Base-by-base conservation (phyloP, 2,329 filamentous ascomycete species). In the Ascochyta clinopodiicola region DNA sequence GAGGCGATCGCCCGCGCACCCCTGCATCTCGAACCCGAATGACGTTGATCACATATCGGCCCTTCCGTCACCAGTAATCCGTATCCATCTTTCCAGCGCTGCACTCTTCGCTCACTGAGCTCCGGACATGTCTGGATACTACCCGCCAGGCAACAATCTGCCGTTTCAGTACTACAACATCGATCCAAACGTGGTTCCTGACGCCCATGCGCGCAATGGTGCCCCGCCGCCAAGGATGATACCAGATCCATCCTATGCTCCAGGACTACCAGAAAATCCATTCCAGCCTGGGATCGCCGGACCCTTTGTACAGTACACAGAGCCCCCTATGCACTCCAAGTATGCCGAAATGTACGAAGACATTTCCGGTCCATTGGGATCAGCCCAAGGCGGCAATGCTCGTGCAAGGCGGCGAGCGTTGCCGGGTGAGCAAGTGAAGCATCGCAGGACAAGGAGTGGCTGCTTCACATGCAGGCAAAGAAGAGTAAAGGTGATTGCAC, bases 391-490 rank as follows among this genome's bases (percentile, higher is more conserved):
- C 56, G 62, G 57, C 47, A 69, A 68, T 58, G 56, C 62, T 51
- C 67, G 73, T 39, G 58, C 67, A 27, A 65, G 71, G 50, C 67
- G 72, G 48, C 68, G 74, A 38, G 55, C 68, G 22, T 63, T 64
- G 12, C 68, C 73, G 21, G 72, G 71, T 10, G 90, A 96, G 59
- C 88, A 90, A 69, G 89, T 96, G 64, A 98, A 98, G 77, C 94
- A 98, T 74, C 89, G 93, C 59, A 87, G 95, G 64, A 98, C 95
- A 38, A 85, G 95, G 66, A 97, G 92, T 61, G 95, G 95, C 25
- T 99, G 95, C 78, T 97, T 86, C 72, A 98, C 93, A 42, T 99
- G 95, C 76, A 86, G 95, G 56, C 88, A 88, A 67, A 86, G 95
- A 63, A 86, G 95, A 74, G 93, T 98, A 46, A 98, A 88, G 81